phyloP scores from a whole-genome alignment of 2,329 filamentous ascomycete genomes.

The Pseudocercospora pini-densiflorae region DNA sequence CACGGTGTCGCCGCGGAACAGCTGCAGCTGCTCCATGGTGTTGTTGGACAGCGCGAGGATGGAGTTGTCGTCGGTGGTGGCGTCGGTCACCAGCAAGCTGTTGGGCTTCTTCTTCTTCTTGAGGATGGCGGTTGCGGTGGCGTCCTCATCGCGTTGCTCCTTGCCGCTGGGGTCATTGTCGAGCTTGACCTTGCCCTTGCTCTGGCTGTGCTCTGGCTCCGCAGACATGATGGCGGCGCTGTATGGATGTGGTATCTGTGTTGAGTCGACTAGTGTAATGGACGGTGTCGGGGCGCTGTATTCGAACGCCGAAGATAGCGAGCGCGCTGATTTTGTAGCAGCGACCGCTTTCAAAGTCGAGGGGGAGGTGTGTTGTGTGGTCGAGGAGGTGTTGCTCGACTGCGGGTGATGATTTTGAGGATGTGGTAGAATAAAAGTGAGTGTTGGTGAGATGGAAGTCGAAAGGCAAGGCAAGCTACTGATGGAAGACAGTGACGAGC shows the following conservation, averaged over 20 bases:
- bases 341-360: conserved; percentile 6
- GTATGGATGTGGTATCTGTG: conserved; percentile 5
- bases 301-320: conserved; percentile 13
- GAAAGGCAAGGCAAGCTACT: background rate
- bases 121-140: conserved; percentile 92
- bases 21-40: conserved; percentile 97
- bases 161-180: conserved; percentile 36
- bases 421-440: conserved; percentile 3
- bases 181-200: conserved; percentile 55
- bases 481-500: background rate
- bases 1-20: conserved; percentile 98
- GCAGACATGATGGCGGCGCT: conserved; percentile 50
- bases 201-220: conserved; percentile 51
- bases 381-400: conserved; percentile 6
- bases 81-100: conserved; percentile 97
- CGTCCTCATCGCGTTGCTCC: conserved; percentile 70
- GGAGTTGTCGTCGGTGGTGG: conserved; percentile 99
- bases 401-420: conserved; percentile 5
- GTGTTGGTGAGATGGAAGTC: background rate
- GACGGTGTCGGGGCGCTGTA: conserved; percentile 17
- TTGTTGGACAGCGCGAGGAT: conserved; percentile 98
- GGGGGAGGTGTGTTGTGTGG: background rate
- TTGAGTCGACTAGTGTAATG: conserved; percentile 19
- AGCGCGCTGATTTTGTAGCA: conserved; percentile 6
- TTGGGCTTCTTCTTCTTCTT: conserved; percentile 99